phyloP scores from a whole-genome alignment of 1,284 basidiomycete species.

The Mycosarcoma maydis region DNA sequence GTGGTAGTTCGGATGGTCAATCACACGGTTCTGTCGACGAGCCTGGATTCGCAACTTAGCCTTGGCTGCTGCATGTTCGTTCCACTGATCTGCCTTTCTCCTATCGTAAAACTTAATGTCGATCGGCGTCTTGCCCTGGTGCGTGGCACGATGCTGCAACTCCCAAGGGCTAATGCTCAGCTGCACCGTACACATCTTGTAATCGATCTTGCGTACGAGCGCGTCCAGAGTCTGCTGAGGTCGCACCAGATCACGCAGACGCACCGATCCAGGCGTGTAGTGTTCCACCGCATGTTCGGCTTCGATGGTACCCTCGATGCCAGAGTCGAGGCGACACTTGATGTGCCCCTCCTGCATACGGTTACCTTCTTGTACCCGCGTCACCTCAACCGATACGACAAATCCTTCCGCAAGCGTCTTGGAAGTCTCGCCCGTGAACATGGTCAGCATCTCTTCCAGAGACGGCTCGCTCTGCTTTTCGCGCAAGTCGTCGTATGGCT shows the following conservation, averaged over 20 bases:
- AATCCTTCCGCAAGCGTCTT: constrained; percentile 81
- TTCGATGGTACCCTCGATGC: constrained; percentile 71
- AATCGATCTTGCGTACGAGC: constrained; percentile 79
- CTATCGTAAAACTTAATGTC: constrained; percentile 78
- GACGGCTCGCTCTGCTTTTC: constrained; percentile 75
- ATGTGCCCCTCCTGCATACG: constrained; percentile 57
- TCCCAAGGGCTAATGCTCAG: constrained; percentile 81
- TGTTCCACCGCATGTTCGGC: constrained; percentile 53
- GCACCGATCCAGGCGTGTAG: constrained; percentile 47
- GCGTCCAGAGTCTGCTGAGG: constrained; percentile 81
- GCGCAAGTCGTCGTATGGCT: constrained; percentile 84
- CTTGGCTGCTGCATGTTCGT: constrained; percentile 77
- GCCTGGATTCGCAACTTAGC: constrained; percentile 83
- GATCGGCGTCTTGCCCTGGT: constrained; percentile 74
- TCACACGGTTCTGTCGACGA: constrained; percentile 75
- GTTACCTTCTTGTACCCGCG: constrained; percentile 69
- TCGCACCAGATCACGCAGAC: constrained; percentile 54
- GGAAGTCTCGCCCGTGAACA: constrained; percentile 91
- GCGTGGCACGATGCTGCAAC: constrained; percentile 75
- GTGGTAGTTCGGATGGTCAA: constrained; percentile 99
- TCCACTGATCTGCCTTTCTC: constrained; percentile 75
- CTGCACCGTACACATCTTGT: constrained; percentile 77
- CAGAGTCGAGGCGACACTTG: constrained; percentile 85
- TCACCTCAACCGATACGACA: constrained; percentile 83
- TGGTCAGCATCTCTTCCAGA: constrained; percentile 86